phyloP scores from a whole-genome alignment of 352 stramenopile species.

The Thalassiosira livingstoniorum region DNA sequence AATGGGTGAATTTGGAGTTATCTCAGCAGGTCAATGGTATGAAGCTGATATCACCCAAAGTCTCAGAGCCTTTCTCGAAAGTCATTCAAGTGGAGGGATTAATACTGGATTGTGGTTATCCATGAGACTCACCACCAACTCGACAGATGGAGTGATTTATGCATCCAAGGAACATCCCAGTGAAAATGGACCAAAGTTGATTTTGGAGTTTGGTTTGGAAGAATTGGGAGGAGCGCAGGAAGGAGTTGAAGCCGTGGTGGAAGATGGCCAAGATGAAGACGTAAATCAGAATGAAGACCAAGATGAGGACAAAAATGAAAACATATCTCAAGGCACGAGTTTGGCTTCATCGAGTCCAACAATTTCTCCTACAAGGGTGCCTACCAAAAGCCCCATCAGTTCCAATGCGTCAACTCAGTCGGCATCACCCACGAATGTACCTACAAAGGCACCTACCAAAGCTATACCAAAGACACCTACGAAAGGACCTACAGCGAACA shows the following conservation, averaged over 20 bases:
- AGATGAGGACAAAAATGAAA: no score
- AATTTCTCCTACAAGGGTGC: background rate
- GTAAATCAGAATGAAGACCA: background rate
- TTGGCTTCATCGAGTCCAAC: background rate
- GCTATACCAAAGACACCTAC: background rate
- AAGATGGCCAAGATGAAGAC: background rate
- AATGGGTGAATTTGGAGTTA: slow-evolving; percentile 21
- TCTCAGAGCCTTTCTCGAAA: slow-evolving; percentile 19
- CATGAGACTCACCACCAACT: slow-evolving; percentile 45
- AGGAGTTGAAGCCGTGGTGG: background rate
- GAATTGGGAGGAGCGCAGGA: background rate
- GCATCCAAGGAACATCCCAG: slow-evolving; percentile 30
- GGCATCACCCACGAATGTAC: background rate
- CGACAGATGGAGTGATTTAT: slow-evolving; percentile 47
- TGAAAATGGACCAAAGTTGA: slow-evolving; percentile 26
- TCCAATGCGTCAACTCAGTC: no score
- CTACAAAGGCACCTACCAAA: slow-evolving; percentile 11
- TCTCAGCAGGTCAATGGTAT: slow-evolving; percentile 18
- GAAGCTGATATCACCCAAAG: slow-evolving; percentile 24
- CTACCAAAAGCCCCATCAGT: no score
- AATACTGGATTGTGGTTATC: slow-evolving; percentile 9
- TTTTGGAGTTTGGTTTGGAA: slow-evolving; percentile 30
- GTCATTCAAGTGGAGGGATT: background rate
- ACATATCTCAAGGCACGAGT: no score
- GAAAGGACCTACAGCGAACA: no score